A percentile compares a stretch with the other conserved stretches of the same genome.
phyloP scores from a whole-genome alignment of 352 stramenopile species.

The Pythium grandisporangium region DNA sequence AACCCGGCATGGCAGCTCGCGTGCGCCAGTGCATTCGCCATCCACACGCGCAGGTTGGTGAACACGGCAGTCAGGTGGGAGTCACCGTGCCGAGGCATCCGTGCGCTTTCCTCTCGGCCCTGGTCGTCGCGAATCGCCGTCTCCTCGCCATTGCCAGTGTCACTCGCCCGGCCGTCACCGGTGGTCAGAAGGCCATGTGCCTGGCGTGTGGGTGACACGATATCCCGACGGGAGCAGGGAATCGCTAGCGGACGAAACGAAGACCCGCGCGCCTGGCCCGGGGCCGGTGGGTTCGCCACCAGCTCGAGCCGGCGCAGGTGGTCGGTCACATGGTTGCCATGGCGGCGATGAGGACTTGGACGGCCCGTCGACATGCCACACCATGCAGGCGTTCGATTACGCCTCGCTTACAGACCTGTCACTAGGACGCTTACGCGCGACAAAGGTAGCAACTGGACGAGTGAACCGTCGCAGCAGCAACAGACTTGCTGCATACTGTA shows the following conservation, averaged over 20 bases:
- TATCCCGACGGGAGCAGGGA: slow-evolving; percentile 1
- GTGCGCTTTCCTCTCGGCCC: not conserved
- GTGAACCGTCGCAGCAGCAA: no score
- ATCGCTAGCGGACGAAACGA: slow-evolving; percentile 7
- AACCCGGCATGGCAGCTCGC: slow-evolving; percentile 13
- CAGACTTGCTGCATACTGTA: no score
- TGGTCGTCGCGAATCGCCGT: no score
- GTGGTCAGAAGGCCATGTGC: no score
- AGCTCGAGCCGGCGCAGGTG: slow-evolving; percentile 21
- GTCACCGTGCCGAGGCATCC: not conserved
- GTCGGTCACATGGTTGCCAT: slow-evolving; percentile 23
- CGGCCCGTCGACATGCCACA: no score
- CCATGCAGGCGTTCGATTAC: no score
- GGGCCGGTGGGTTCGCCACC: slow-evolving; percentile 3
- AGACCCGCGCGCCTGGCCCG: not conserved
- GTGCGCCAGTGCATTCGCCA: slow-evolving; percentile 10
- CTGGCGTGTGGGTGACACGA: slow-evolving; percentile 1
- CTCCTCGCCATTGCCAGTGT: not conserved
- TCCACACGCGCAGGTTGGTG: slow-evolving; percentile 27
- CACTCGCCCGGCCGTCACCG: not conserved
- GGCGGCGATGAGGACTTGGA: slow-evolving; percentile 15
- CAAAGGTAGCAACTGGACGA: no score
- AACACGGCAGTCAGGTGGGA: slow-evolving; percentile 17
- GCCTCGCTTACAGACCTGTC: no score
- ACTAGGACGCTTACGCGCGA: no score